Conservation (phyloP, 257 asterid genomes). For the Solanum rostratum region DNA sequence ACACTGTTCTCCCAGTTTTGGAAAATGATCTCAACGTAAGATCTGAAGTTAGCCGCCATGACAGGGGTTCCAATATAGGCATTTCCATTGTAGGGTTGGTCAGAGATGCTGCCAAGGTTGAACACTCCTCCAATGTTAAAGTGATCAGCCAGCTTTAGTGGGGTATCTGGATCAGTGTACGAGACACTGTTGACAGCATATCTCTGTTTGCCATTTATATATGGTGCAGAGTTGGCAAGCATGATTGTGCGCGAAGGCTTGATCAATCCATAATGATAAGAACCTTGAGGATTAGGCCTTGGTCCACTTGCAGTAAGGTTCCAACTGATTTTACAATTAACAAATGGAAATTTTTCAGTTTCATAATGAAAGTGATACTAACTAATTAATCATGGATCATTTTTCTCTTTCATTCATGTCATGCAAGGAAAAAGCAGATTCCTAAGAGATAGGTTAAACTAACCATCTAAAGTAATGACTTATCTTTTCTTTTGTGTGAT, state of each 20-base stretch:
- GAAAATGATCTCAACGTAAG: slow-evolving; percentile 69
- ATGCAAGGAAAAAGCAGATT: too few species aligned
- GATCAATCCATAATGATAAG: slow-evolving; percentile 88
- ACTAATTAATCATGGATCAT: background rate
- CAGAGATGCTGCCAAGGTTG: slow-evolving; percentile 57
- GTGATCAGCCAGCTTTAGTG: slow-evolving; percentile 76
- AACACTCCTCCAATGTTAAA: slow-evolving; percentile 81
- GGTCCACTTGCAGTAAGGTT: slow-evolving; percentile 94
- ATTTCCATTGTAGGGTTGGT: slow-evolving; percentile 40
- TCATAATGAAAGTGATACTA: background rate
- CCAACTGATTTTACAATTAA: slow-evolving; percentile 40
- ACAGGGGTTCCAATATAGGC: slow-evolving; percentile 66
- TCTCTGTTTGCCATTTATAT: slow-evolving; percentile 66
- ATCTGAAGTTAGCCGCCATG: slow-evolving; percentile 60
- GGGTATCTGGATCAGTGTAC: slow-evolving; percentile 56
- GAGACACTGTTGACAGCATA: slow-evolving; percentile 90
- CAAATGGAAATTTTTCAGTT: background rate
- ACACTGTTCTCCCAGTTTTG: slow-evolving; percentile 75
- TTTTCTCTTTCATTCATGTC: too few species aligned
- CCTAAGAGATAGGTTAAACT: too few species aligned
- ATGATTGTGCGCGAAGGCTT: slow-evolving; percentile 66
- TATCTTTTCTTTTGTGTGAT: background rate
- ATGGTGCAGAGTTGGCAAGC: slow-evolving; percentile 81
- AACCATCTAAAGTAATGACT: too few species aligned
- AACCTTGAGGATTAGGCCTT: slow-evolving; percentile 96